A percentile compares a stretch with the other conserved stretches of the same genome.
phyloP scores from a whole-genome alignment of 176 grass and related monocot species.

The Secale cereale region DNA sequence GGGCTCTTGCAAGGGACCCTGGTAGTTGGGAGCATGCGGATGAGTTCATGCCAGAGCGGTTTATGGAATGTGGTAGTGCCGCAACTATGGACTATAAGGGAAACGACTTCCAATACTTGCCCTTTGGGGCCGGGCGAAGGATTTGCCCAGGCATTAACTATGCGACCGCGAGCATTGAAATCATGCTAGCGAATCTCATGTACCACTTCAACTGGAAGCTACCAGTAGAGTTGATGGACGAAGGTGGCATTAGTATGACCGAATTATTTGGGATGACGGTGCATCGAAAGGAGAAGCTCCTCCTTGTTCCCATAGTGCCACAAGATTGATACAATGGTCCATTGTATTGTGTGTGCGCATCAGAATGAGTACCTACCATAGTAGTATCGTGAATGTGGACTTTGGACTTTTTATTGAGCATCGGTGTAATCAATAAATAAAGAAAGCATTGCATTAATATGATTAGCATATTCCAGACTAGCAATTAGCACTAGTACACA shows the following conservation, averaged over 20 bases:
- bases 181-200: neutral
- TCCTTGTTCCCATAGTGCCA: neutral
- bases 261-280: neutral
- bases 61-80: neutral
- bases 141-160: neutral
- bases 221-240: neutral
- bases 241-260: neutral
- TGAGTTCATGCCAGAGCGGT: slow-evolving; percentile 34
- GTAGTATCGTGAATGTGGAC: too few species aligned
- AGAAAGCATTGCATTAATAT: too few species aligned
- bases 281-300: neutral
- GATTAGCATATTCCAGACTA: too few species aligned
- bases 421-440: too few species aligned
- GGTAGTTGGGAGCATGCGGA: neutral
- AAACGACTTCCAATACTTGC: neutral
- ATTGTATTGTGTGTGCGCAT: neutral
- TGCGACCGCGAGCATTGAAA: neutral
- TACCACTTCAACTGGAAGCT: neutral
- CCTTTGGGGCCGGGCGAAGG: neutral
- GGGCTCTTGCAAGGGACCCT: slow-evolving; percentile 21
- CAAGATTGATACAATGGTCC: neutral
- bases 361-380: too few species aligned
- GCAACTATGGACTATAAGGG: neutral
- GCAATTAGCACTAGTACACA: too few species aligned
- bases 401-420: too few species aligned